Evolutionary conservation across 1,284 basidiomycete genomes (phyloP).

Genomic region (Sanguinoderma infundibulare): DNA sequence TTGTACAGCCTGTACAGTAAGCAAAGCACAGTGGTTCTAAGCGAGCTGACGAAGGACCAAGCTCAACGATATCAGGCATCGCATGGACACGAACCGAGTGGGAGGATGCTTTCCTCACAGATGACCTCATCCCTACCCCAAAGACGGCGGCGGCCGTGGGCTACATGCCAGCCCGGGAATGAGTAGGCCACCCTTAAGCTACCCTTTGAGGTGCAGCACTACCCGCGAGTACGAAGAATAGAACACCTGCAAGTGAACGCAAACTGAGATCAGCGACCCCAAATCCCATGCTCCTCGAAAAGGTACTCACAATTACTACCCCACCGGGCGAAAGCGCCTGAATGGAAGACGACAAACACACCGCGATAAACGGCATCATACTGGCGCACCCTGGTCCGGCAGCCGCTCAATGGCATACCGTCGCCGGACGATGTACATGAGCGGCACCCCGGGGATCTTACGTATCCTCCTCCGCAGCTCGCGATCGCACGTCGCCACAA

Average conservation of each 20-base stretch:
- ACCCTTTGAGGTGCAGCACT: neutral
- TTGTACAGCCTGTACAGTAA: neutral
- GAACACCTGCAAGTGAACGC: constrained; percentile 4
- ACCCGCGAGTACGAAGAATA: constrained; percentile 20
- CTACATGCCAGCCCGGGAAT: too few species aligned
- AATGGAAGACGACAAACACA: neutral
- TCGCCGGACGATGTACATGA: constrained; percentile 94
- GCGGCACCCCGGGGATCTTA: constrained; percentile 92
- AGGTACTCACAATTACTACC: constrained; percentile 17
- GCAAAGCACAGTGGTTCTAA: neutral
- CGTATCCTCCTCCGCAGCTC: constrained; percentile 92
- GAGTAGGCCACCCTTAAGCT: too few species aligned
- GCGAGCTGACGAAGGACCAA: neutral
- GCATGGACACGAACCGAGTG: neutral
- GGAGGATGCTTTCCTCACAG: neutral
- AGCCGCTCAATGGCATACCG: constrained; percentile 92
- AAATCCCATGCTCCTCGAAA: neutral
- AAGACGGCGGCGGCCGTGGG: too few species aligned
- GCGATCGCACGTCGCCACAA: constrained; percentile 98
- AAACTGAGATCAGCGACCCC: neutral
- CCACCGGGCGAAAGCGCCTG: constrained; percentile 9
- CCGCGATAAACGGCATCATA: constrained; percentile 17
- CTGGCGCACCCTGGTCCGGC: constrained; percentile 88
- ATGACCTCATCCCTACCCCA: constrained; percentile 19
- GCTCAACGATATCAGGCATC: neutral